Evolutionary conservation across 352 stramenopile species (phyloP), one percentile per base, ranked within the genome.

Genomic region (Phytophthora pini): DNA sequence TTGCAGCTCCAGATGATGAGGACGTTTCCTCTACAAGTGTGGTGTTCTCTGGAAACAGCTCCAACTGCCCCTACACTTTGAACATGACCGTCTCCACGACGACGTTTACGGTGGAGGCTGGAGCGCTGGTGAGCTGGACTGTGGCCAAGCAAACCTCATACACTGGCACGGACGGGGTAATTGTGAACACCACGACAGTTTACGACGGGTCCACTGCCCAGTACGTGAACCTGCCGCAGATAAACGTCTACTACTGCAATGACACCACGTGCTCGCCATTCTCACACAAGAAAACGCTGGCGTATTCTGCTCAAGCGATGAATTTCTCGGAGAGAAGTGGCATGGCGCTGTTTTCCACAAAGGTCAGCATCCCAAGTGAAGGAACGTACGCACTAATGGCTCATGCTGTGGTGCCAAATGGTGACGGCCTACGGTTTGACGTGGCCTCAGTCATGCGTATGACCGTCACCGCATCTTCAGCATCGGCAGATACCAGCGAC

Each of bases 321-420:
- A 90, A 74, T 17, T 72, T 88, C 6, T 68, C 61, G 2, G 40
- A 49, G 2, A 51, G 13, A 5, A 60, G 65, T 27, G 71, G 77
- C 10, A 29, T 39, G 0, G 61, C 53, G 9, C 50, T 29, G 12
- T 76, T 87, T 36, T 57, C 51, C 1, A 68, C 58, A 9, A 72
- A 56, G n/a, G 43, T 88, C 22, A 73, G 46, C 40, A 70, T 90
- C 17, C 58, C 72, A 4, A 61, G 26, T 11, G 51, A 72, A 55
- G 82, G 79, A 43, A 81, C 74, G 44, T 88, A 82, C 55, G 77
- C 72, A 34, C 36, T 90, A 17, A 68, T 89, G 41, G 78, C 68
- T 5, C 70, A 82, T 52, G 67, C 57, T 7, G 72, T 79, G 26
- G 62, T 89, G 31, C 73, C 78, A 9, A 88, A 81, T 44, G 74